Percentiles rank a stretch among this genome's conserved stretches.
phyloP scores from a whole-genome alignment of 257 asterid genomes.

The Penstemon newberryi region DNA sequence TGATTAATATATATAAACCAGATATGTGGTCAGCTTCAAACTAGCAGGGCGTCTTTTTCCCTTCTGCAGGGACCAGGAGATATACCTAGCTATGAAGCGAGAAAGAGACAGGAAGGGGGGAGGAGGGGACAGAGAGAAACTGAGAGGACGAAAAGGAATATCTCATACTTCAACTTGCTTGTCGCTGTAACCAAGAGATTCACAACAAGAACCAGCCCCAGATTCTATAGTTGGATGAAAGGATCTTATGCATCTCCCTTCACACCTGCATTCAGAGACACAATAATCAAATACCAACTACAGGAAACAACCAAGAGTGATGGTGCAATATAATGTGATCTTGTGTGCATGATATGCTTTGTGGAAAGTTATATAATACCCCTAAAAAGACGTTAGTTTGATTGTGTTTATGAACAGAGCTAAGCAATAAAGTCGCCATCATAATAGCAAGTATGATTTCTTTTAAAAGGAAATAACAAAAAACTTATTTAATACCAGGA shows the following conservation, averaged over 20 bases:
- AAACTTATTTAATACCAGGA: too few species aligned
- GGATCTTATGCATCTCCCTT: constrained; percentile 82
- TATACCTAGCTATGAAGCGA: not conserved
- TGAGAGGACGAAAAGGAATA: constrained; percentile 20
- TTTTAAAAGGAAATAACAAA: too few species aligned
- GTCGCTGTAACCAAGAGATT: constrained; percentile 59
- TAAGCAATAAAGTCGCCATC: not conserved
- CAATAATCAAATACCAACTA: constrained; percentile 23
- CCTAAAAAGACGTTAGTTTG: too few species aligned
- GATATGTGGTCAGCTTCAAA: not conserved
- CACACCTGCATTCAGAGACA: constrained; percentile 54
- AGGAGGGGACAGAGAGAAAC: not conserved
- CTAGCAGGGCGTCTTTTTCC: too few species aligned
- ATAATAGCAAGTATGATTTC: too few species aligned
- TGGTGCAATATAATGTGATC: not conserved
- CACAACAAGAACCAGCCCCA: constrained; percentile 55
- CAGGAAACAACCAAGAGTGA: constrained; percentile 15
- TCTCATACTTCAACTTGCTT: constrained; percentile 48
- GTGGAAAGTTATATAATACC: not conserved
- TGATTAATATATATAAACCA: constrained; percentile 14
- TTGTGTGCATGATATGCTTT: not conserved
- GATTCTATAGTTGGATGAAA: constrained; percentile 68
- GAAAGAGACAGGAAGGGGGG: constrained; percentile 2
- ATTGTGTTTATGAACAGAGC: too few species aligned
- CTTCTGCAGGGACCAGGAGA: too few species aligned